A percentile compares a stretch with the other conserved stretches of the same genome.
These are phyloP conservation scores for Protomyces lactucae-debilis DNA, from an alignment of 1,139 yeast species.

Conservation along the genomic window DNA sequence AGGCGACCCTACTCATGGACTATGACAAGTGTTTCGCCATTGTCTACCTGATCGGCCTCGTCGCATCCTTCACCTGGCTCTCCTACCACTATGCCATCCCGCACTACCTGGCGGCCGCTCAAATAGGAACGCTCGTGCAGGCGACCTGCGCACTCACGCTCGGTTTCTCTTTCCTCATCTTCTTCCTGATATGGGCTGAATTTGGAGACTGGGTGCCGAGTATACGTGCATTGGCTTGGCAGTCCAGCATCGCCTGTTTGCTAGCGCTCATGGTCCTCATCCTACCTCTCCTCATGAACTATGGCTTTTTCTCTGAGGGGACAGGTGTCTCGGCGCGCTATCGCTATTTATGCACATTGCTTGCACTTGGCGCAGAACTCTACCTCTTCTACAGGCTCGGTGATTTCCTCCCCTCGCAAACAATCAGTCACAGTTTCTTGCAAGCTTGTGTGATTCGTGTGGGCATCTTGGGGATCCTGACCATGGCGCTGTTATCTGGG, in stretches of 20 bases:
- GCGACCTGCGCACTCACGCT: conserved; percentile 6
- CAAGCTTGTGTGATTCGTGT: conserved; percentile 51
- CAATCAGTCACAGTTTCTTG: conserved; percentile 30
- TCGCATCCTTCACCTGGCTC: neutral
- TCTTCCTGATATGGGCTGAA: conserved; percentile 24
- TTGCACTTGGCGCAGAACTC: conserved; percentile 37
- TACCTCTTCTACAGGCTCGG: conserved; percentile 39
- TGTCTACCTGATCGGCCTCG: neutral
- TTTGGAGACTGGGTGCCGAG: conserved; percentile 21
- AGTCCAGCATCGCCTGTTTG: conserved; percentile 36
- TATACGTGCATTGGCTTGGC: conserved; percentile 38
- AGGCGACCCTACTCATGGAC: neutral
- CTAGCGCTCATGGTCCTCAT: conserved; percentile 39
- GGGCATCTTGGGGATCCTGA: conserved; percentile 65
- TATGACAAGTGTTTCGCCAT: neutral
- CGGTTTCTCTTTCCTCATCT: conserved; percentile 11
- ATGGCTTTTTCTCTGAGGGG: conserved; percentile 33
- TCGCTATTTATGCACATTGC: conserved; percentile 30
- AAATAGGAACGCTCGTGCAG: conserved; percentile 5
- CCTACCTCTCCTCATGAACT: conserved; percentile 40
- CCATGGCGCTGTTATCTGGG: conserved; percentile 68
- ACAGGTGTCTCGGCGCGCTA: conserved; percentile 31
- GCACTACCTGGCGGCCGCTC: conserved; percentile 1
- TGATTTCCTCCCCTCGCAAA: conserved; percentile 36
- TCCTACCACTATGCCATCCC: conserved; percentile 14